These are phyloP conservation scores for Mucor circinelloides DNA, from an alignment of 371 early-diverging fungal species.

Conservation along the genomic window DNA sequence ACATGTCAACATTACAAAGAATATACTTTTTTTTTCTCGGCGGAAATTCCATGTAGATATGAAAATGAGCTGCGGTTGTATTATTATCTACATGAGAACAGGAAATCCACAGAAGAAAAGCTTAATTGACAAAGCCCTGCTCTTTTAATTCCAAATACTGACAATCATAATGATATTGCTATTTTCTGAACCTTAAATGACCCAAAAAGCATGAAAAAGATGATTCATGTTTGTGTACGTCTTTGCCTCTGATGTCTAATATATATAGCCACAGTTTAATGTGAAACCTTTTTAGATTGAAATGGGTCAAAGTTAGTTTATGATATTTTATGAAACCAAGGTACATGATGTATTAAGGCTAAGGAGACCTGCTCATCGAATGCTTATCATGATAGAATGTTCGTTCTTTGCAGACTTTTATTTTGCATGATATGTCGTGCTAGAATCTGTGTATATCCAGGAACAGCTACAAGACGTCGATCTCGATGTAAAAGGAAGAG, in stretches of 20 bases:
- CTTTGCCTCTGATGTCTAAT: neutral
- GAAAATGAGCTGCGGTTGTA: neutral
- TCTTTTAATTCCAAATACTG: neutral
- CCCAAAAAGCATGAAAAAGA: neutral
- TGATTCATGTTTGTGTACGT: neutral
- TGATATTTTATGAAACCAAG: neutral
- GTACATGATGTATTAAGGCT: no score
- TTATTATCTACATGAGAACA: neutral
- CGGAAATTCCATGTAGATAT: neutral
- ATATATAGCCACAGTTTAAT: neutral
- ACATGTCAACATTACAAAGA: no score
- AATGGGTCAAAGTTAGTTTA: neutral
- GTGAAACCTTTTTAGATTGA: neutral
- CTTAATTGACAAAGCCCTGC: neutral
- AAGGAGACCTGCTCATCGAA: neutral
- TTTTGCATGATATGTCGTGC: neutral
- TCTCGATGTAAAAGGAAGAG: neutral
- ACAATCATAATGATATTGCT: neutral
- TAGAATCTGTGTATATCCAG: neutral
- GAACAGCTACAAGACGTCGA: neutral
- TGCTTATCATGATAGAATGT: neutral
- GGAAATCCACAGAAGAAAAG: neutral
- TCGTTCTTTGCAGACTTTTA: neutral
- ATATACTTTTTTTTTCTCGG: neutral
- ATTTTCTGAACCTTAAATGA: neutral